A percentile compares a stretch with the other conserved stretches of the same genome.
phyloP scores from a whole-genome alignment of 192 early-diverging fungal species.

The Entophlyctis helioformis region DNA sequence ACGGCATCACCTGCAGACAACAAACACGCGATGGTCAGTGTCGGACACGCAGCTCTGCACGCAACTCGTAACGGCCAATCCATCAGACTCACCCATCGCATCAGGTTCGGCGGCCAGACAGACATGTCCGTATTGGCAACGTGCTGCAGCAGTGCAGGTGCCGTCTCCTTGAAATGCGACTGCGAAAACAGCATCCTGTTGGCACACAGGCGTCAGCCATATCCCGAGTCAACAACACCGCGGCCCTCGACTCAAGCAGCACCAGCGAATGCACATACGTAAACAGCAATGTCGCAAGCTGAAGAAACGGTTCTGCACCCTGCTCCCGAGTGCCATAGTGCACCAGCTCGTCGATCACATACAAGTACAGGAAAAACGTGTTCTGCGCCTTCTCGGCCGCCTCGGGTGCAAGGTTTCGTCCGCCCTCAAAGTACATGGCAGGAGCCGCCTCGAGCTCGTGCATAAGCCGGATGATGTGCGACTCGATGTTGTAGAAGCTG shows the following conservation, averaged over 20 bases:
- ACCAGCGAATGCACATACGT: slow-evolving; percentile 19
- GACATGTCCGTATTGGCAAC: slow-evolving; percentile 5
- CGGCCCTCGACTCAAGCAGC: background rate
- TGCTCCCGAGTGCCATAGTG: slow-evolving; percentile 66
- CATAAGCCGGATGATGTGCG: slow-evolving; percentile 44
- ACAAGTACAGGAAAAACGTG: slow-evolving; percentile 52
- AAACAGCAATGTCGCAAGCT: slow-evolving; percentile 56
- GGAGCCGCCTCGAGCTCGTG: background rate
- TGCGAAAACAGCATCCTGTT: slow-evolving; percentile 29
- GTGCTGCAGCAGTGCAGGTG: slow-evolving; percentile 15
- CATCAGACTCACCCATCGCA: slow-evolving; percentile 35
- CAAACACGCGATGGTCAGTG: too few species aligned
- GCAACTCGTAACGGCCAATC: too few species aligned
- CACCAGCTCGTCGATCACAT: slow-evolving; percentile 65
- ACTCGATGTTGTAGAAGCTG: slow-evolving; percentile 50
- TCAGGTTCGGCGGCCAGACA: slow-evolving; percentile 34
- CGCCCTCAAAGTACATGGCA: too few species aligned
- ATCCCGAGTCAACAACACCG: too few species aligned
- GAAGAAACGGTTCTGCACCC: slow-evolving; percentile 56
- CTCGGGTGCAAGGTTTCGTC: background rate
- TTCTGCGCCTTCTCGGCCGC: slow-evolving; percentile 26
- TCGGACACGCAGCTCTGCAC: too few species aligned
- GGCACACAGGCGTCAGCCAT: background rate
- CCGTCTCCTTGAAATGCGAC: slow-evolving; percentile 36
- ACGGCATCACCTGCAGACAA: slow-evolving; percentile 11